phyloP scores from a whole-genome alignment of 768 basidiomycete species.

The Leccinum boreale region DNA sequence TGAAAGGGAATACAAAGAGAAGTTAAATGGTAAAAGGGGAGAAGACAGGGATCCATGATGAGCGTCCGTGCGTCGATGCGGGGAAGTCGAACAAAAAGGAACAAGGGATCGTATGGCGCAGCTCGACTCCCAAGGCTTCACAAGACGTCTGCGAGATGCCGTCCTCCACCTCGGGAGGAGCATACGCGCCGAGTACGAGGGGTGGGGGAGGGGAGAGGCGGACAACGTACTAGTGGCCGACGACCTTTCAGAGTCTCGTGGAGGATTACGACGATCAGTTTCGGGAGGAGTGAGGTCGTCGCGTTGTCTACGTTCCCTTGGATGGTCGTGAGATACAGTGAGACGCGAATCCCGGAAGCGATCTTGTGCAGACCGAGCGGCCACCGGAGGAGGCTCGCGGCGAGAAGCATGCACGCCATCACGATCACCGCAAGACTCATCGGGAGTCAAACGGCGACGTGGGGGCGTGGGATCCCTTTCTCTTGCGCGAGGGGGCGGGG shows the following conservation, averaged over 20 bases:
- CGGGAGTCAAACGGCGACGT: constrained; percentile 23
- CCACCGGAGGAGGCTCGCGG: constrained; percentile 19
- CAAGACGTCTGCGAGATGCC: constrained; percentile 35
- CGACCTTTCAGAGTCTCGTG: constrained; percentile 30
- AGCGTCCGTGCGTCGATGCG: constrained; percentile 40
- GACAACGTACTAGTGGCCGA: constrained; percentile 47
- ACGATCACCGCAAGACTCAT: constrained; percentile 20
- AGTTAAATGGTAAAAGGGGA: constrained; percentile 28
- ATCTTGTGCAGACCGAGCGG: constrained; percentile 20
- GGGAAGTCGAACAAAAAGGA: constrained; percentile 38
- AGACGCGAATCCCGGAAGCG: constrained; percentile 22
- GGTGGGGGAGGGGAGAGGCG: constrained; percentile 38
- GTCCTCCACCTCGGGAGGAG: constrained; percentile 40
- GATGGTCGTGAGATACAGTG: constrained; percentile 10
- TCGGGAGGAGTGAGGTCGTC: constrained; percentile 21
- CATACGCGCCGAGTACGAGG: constrained; percentile 34
- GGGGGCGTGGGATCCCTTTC: constrained; percentile 21
- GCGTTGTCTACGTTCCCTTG: constrained; percentile 25
- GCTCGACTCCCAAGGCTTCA: constrained; percentile 47
- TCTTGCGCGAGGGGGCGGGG: constrained; percentile 25
- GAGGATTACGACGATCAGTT: constrained; percentile 22
- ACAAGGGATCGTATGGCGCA: constrained; percentile 27
- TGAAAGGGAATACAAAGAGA: constrained; percentile 28
- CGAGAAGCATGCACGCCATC: constrained; percentile 17
- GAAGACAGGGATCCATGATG: constrained; percentile 38